These are phyloP conservation scores for Pythium phragmitis DNA, from an alignment of 352 stramenopile species.

Conservation along the genomic window DNA sequence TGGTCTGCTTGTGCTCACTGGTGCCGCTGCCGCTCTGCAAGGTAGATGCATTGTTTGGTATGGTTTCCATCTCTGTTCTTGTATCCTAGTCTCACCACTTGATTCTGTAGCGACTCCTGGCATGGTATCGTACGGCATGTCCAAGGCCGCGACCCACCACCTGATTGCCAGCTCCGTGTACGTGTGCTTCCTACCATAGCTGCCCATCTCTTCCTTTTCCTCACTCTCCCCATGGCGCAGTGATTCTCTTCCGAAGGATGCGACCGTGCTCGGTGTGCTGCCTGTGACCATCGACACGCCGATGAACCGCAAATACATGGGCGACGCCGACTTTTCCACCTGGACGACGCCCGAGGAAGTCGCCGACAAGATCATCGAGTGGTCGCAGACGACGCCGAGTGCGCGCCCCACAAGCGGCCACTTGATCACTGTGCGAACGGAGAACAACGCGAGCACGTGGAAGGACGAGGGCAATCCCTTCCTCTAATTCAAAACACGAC, in stretches of 20 bases:
- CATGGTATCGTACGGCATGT: constrained; percentile 89
- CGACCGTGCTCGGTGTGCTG: constrained; percentile 65
- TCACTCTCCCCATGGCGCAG: constrained; percentile 23
- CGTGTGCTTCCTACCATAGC: constrained; percentile 11
- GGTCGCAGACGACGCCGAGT: constrained; percentile 39
- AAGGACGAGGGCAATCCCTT: constrained; percentile 71
- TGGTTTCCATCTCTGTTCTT: not conserved
- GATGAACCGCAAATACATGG: constrained; percentile 89
- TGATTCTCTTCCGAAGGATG: constrained; percentile 47
- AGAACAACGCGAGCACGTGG: constrained; percentile 61
- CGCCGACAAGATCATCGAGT: constrained; percentile 75
- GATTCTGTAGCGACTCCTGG: constrained; percentile 42
- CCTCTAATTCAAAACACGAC: constrained; percentile 27
- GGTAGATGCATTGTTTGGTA: constrained; percentile 22
- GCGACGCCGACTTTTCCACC: constrained; percentile 77
- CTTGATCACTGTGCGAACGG: constrained; percentile 66
- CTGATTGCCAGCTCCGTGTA: constrained; percentile 83
- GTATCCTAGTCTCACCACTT: not conserved
- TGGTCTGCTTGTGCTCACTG: constrained; percentile 82
- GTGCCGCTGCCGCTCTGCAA: constrained; percentile 73
- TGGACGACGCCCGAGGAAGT: constrained; percentile 83
- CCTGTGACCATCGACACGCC: constrained; percentile 86
- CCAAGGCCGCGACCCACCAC: constrained; percentile 89
- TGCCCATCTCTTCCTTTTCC: not conserved
- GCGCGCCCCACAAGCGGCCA: constrained; percentile 60